A percentile compares a stretch with the other conserved stretches of the same genome.
Conservation (phyloP, 148 eudicot species). For the Chenopodium berlandieri region DNA sequence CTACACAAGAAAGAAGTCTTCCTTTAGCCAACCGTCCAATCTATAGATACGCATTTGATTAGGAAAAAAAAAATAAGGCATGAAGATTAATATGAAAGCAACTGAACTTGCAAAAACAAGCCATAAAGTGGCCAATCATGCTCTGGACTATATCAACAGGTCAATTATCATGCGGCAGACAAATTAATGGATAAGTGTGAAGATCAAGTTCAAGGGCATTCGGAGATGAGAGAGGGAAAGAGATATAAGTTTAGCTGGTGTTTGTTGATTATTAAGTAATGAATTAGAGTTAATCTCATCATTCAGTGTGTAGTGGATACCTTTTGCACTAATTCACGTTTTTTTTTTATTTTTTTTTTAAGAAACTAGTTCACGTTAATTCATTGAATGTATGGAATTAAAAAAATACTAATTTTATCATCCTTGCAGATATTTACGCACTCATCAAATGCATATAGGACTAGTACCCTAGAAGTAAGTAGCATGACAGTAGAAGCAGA, state of each 20-base stretch:
- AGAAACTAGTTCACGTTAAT: too few species aligned
- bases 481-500: background rate
- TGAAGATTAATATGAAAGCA: background rate
- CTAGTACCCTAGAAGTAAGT: background rate
- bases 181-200: background rate
- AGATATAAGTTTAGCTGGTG: too few species aligned
- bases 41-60: background rate
- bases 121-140: background rate
- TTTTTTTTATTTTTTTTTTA: too few species aligned
- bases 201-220: background rate
- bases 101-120: background rate
- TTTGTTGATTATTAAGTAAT: too few species aligned
- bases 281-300: too few species aligned
- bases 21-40: constrained; percentile 9
- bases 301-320: too few species aligned
- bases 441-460: too few species aligned
- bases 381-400: too few species aligned
- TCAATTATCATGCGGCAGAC: background rate
- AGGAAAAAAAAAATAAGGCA: background rate
- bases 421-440: too few species aligned
- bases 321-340: too few species aligned
- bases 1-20: constrained; percentile 40
- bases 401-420: too few species aligned
- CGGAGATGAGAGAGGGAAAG: too few species aligned
- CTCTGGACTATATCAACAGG: background rate